Base-by-base conservation (phyloP, 2,329 filamentous ascomycete species). In the Gnomoniopsis smithogilvyi region DNA sequence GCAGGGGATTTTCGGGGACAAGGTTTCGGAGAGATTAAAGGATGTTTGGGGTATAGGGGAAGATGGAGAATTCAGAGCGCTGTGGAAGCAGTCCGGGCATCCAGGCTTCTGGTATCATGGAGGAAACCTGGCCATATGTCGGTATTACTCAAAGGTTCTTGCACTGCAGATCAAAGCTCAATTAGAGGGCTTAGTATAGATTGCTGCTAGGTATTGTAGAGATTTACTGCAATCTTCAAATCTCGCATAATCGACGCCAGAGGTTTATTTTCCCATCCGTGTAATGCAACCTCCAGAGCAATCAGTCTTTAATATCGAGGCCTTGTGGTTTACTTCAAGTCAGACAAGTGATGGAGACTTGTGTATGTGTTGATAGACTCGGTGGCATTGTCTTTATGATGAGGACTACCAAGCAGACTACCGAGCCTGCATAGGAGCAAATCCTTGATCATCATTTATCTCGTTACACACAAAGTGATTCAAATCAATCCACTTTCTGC, bases 51-150 rank as follows among this genome's bases (percentile, higher is more conserved):
- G 85, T 0, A 76, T 87, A 59, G 83, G 88, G 7, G 69, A 74
- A 0, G 79, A 82, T 62, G 81, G 80, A 1, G 81, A 89, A 72
- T 73, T 83, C 64, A 75, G 81, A 8, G 78, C 71, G 41, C 81
- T 83, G 62, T 89, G 84, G 84, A 79, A 81, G 59, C 74, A 74
- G 19, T 86, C 78, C 22, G 85, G 85, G 0, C 84, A 88, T 56
- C 82, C 83, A 0, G 84, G 85, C 0, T 84, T 89, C 60, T 89
- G 85, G 86, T 84, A 84, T 63, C 84, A 87, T 63, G 85, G 84
- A 0, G 86, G 87, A 1, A 89, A 87, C 62, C 66, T 89, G 41
- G 84, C 84, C 0, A 69, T 88, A 54, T 87, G 83, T 59, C 76
- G 86, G 17, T 84, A 83, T 47, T 88, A 78, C 64, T 88, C 85